These are phyloP conservation scores for Tolypocladium sp. DNA, from an alignment of 2,329 filamentous ascomycete species.

Conservation along the genomic window DNA sequence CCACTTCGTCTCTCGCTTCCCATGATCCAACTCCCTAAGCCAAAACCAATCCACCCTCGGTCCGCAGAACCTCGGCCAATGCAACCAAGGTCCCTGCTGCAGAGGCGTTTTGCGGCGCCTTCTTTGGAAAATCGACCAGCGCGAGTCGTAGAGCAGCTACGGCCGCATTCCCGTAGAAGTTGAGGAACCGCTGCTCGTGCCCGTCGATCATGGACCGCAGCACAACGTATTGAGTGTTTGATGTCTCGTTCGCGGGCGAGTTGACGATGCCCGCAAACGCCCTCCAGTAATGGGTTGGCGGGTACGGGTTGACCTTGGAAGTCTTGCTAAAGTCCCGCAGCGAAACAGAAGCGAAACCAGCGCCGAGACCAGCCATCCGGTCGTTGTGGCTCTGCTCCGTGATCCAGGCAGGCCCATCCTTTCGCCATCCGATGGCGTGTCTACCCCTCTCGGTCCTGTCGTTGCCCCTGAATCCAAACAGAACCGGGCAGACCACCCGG, in stretches of 20 bases:
- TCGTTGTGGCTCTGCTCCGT: constrained; percentile 67
- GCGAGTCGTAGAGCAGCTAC: constrained; percentile 62
- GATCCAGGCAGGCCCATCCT: constrained; percentile 50
- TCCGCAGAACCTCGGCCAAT: constrained; percentile 42
- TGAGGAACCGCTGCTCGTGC: constrained; percentile 66
- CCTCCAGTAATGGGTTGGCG: constrained; percentile 74
- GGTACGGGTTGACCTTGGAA: constrained; percentile 63
- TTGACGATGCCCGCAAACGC: constrained; percentile 69
- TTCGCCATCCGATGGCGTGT: constrained; percentile 64
- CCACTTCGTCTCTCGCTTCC: not conserved
- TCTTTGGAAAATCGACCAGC: constrained; percentile 63
- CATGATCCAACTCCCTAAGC: constrained; percentile 11
- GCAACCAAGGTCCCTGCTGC: constrained; percentile 44
- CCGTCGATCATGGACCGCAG: constrained; percentile 64
- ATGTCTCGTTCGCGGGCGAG: constrained; percentile 56
- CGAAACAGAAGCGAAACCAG: constrained; percentile 75
- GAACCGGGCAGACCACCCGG: constrained; percentile 67
- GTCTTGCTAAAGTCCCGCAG: constrained; percentile 73
- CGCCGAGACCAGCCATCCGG: constrained; percentile 73
- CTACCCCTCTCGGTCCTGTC: constrained; percentile 65
- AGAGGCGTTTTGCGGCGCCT: constrained; percentile 34
- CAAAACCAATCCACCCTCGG: constrained; percentile 39
- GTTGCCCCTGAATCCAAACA: constrained; percentile 74
- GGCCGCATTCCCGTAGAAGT: constrained; percentile 71
- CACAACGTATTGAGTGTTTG: constrained; percentile 65